Evolutionary conservation across 169 alveolate species (phyloP), one percentile per base, ranked within the genome.

Genomic region (Eimeria sp.): DNA sequence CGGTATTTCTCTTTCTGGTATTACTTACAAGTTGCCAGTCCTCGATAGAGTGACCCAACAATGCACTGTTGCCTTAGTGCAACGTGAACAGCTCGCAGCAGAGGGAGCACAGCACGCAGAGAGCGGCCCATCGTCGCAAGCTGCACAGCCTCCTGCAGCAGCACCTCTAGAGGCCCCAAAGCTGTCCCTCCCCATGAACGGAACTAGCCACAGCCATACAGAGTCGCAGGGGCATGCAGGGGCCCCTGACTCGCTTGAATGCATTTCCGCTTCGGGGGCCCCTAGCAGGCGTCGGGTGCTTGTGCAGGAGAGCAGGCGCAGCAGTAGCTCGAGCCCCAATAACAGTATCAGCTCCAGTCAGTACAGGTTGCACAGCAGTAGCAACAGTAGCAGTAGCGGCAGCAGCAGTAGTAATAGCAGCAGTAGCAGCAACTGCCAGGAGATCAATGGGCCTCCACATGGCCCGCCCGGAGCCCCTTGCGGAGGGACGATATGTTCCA

Each of bases 331-430:
- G 20, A n/a, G 74, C 56, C 40, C 74, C 76, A 10, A 33, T 30
- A 58, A 25, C 74, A 82, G 76, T 56, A 82, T 6, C 72, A 10
- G 60, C 74, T 33, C 56, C 90, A 20, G 37, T 11, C 62, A 54
- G 52, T 37, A 30, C 30, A n/a, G 54, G 37, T 33, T 4, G 37
- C 33, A 58, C 56, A 83, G 13, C 40, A 58, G 33, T 25, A 83
- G 56, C 52, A 83, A 54, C 58, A 58, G 66, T n/a, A 83, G 90
- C 64, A 49, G 46, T 6, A 80, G 49, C 68, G 25, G 60, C 27
- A 80, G 72, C 25, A 46, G 71, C 89, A 80, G 66, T 23, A 80
- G 49, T 27, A n/a, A 52, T 54, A 54, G 71, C 77, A 58, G 77
- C 90, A n/a, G 33, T 40, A 80, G 64, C 52, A 30, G 71, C 43